phyloP scores from a whole-genome alignment of 257 asterid species.

The Ballota nigra region DNA sequence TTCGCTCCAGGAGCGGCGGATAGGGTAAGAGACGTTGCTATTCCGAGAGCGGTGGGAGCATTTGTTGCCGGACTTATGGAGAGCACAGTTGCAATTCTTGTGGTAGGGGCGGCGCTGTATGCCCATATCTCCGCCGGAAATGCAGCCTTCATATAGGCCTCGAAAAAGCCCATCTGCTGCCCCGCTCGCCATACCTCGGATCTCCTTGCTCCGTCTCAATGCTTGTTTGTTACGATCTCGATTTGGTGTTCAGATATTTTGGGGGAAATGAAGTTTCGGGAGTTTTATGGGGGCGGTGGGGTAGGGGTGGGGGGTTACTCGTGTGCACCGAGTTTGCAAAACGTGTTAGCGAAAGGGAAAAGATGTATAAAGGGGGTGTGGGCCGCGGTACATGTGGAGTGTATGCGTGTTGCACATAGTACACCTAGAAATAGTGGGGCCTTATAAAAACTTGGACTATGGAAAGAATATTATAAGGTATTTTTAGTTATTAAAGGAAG shows the following conservation, averaged over 20 bases:
- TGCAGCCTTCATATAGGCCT: slow-evolving; percentile 51
- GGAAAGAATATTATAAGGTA: background rate
- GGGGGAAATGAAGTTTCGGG: background rate
- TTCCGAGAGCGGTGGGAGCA: slow-evolving; percentile 42
- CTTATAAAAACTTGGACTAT: background rate
- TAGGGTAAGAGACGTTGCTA: slow-evolving; percentile 39
- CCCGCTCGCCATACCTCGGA: slow-evolving; percentile 43
- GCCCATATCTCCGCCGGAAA: slow-evolving; percentile 50
- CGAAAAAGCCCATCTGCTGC: slow-evolving; percentile 59
- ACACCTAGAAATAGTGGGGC: slow-evolving; percentile 10
- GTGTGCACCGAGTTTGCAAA: background rate
- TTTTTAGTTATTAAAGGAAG: background rate
- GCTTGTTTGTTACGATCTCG: background rate
- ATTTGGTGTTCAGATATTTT: background rate
- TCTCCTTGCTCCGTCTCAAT: background rate
- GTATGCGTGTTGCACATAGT: background rate
- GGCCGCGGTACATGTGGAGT: slow-evolving; percentile 20
- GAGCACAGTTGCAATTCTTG: slow-evolving; percentile 61
- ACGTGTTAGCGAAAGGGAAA: slow-evolving; percentile 21
- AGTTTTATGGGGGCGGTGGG: background rate
- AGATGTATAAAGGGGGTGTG: slow-evolving; percentile 3
- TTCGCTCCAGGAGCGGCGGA: slow-evolving; percentile 53
- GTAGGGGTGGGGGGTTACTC: background rate
- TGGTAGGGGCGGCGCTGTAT: slow-evolving; percentile 72
- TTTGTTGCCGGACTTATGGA: slow-evolving; percentile 47